These are phyloP conservation scores for Collybia mongolica DNA, from an alignment of 768 basidiomycete genomes.

Conservation along the genomic window DNA sequence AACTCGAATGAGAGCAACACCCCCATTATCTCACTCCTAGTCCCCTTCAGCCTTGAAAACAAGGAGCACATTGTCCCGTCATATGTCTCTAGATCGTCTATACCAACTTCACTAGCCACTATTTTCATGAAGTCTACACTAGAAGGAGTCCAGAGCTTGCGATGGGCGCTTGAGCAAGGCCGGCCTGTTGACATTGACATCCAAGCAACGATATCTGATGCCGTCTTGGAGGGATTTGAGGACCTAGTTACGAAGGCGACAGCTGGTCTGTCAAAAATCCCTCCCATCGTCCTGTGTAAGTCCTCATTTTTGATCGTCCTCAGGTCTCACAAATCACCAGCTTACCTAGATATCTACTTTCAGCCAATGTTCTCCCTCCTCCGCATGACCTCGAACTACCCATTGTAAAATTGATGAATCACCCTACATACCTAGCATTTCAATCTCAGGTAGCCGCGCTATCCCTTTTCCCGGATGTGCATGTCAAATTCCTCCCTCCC, in stretches of 20 bases:
- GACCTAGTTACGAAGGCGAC: conserved; percentile 69
- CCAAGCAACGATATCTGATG: conserved; percentile 50
- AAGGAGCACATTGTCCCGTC: conserved; percentile 37
- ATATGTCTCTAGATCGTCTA: conserved; percentile 33
- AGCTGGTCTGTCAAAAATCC: conserved; percentile 38
- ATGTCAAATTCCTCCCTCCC: conserved; percentile 77
- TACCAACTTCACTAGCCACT: conserved; percentile 56
- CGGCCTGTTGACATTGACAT: conserved; percentile 73
- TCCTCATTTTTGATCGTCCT: conserved; percentile 8
- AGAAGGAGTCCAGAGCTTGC: conserved; percentile 51
- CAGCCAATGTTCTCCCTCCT: conserved; percentile 81
- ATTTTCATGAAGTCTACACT: conserved; percentile 50
- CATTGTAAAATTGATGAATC: conserved; percentile 77
- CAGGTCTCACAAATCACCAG: conserved; percentile 9
- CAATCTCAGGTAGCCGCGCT: conserved; percentile 70
- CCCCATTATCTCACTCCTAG: conserved; percentile 53
- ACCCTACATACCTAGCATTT: conserved; percentile 71
- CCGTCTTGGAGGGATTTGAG: conserved; percentile 62
- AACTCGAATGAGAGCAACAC: conserved; percentile 6
- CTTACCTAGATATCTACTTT: not conserved
- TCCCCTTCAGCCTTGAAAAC: conserved; percentile 61
- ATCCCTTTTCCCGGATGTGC: conserved; percentile 70
- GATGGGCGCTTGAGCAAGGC: conserved; percentile 64
- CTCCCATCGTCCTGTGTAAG: conserved; percentile 70
- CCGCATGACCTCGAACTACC: conserved; percentile 70